These are phyloP conservation scores for Apiotrichum porosum DNA, from an alignment of 1,284 basidiomycete genomes.

Conservation along the genomic window DNA sequence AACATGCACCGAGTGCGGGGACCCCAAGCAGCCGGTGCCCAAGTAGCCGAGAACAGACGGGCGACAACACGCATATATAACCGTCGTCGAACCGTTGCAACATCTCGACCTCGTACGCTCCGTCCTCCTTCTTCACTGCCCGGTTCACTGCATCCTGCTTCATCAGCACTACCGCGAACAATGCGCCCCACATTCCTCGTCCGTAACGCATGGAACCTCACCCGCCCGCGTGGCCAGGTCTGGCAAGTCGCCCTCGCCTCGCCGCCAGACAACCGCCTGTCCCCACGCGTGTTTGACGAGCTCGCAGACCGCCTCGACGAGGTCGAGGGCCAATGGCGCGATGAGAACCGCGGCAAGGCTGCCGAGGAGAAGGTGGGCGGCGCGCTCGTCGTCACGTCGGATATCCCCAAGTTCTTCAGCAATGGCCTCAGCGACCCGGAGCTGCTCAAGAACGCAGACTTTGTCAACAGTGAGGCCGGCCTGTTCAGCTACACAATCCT, in stretches of 20 bases:
- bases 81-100: too few relatives aligned
- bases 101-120: too few relatives aligned
- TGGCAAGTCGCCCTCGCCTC: conserved; percentile 42
- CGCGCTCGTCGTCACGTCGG: conserved; percentile 67
- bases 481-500: not conserved
- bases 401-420: conserved; percentile 82
- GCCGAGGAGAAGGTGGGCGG: conserved; percentile 53
- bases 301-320: conserved; percentile 58
- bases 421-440: conserved; percentile 76
- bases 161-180: too few relatives aligned
- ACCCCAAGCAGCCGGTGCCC: too few relatives aligned
- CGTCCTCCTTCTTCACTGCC: too few relatives aligned
- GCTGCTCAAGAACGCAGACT: conserved; percentile 60
- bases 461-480: conserved; percentile 60
- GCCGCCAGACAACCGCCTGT: conserved; percentile 48
- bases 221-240: conserved; percentile 30
- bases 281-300: conserved; percentile 36
- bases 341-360: conserved; percentile 46
- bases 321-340: conserved; percentile 74
- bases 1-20: too few relatives aligned
- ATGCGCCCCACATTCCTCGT: too few relatives aligned
- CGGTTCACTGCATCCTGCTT: too few relatives aligned
- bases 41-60: too few relatives aligned
- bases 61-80: too few relatives aligned
- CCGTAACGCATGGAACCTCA: conserved; percentile 18